Percentiles rank a stretch among this genome's conserved stretches.
These are phyloP conservation scores for Solanum virginianum DNA, from an alignment of 257 asterid species.

Conservation along the genomic window DNA sequence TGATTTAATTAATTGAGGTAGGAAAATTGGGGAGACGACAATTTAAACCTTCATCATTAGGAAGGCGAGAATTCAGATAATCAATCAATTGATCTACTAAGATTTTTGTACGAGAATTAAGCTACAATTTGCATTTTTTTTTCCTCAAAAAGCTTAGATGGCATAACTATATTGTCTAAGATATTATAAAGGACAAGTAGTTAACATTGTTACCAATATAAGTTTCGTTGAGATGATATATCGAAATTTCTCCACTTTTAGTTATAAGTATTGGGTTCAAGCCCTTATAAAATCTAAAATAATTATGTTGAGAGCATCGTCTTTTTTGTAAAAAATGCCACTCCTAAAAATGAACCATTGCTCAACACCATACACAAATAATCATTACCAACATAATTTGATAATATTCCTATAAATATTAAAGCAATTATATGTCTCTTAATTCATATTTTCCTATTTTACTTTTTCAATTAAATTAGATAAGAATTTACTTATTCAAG, in stretches of 20 bases:
- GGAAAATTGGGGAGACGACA: too few relatives aligned
- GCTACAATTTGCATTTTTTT: not conserved
- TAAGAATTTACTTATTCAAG: not conserved
- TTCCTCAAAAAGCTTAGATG: not conserved
- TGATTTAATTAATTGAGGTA: too few relatives aligned
- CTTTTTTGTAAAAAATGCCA: not conserved
- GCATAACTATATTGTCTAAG: not conserved
- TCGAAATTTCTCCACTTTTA: not conserved
- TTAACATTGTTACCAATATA: not conserved
- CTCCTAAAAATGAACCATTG: not conserved
- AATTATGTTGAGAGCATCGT: not conserved
- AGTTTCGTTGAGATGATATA: not conserved
- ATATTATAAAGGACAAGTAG: not conserved
- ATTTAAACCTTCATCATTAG: too few relatives aligned
- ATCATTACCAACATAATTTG: not conserved
- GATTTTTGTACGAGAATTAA: not conserved
- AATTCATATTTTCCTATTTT: not conserved
- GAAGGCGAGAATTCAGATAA: too few relatives aligned
- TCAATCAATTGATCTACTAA: not conserved
- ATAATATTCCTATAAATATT: not conserved
- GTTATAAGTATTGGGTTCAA: not conserved
- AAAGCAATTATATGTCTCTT: not conserved
- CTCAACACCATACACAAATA: not conserved
- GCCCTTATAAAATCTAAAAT: rapidly evolving
- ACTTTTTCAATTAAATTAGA: not conserved